Evolutionary conservation across 2,329 filamentous ascomycete genomes (phyloP), one percentile per base, ranked within the genome.

Genomic region (Trichoderma endophyticum): DNA sequence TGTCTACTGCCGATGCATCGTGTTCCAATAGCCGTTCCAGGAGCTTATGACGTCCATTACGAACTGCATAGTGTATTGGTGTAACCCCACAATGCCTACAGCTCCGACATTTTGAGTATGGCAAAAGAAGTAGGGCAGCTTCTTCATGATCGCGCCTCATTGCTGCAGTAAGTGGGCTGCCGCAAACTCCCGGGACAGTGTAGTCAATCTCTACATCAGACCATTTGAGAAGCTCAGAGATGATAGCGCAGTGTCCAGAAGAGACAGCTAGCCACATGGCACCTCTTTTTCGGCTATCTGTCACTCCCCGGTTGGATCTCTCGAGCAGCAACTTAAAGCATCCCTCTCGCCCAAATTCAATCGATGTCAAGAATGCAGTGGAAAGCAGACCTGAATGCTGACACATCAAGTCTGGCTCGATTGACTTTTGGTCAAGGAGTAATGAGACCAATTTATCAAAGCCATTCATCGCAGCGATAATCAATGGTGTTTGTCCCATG

Each of bases 131-230:
- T 7, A 24, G 11, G 3, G 48, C 48, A 24, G 48, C 11, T 24
- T 7, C n/a, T 14, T 54, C 48, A 3, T 54, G 9, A 1, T 0
- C 11, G 3, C 5, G 3, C 3, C 11, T 14, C 24, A 12, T 0
- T 5, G 48, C 48, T 14, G 21, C 48, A 24, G 11, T 21, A 24
- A 54, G 48, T 3, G 48, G 21, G 7, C 1, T 54, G 21, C 48
- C 48, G 4, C 48, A 54, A 14, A 6, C n/a, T n/a, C n/a, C n/a
- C n/a, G n/a, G n/a, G n/a, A n/a, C 11, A 7, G 11, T 2, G 11
- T 54, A 54, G 11, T 24, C 11, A 24, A 14, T 7, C 21, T 54
- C 48, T 24, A 24, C 5, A 0, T 24, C 21, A 0, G 5, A 11
- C 21, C 21, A 54, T 24, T 54, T 6, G 11, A 54, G 48, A 24